Conservation (phyloP, 2,329 filamentous ascomycete genomes). For the Diaporthe velutina region DNA sequence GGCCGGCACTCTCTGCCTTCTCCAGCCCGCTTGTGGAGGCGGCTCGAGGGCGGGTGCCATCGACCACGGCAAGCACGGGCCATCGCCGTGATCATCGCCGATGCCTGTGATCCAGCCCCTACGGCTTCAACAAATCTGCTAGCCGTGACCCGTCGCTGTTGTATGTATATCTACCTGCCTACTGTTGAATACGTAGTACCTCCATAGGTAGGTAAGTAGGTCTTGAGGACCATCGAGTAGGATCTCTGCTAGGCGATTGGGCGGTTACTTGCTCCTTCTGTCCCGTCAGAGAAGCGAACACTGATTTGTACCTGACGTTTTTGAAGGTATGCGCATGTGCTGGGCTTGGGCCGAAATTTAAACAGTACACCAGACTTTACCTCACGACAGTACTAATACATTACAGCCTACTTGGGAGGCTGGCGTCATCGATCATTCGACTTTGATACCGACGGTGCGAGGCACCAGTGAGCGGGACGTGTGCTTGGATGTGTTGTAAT, state of each 20-base stretch:
- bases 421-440: background rate
- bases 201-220: too few relatives aligned
- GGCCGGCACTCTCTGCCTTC: background rate
- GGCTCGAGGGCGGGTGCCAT: too few relatives aligned
- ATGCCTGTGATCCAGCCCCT: background rate
- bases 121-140: background rate
- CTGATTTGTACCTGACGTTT: too few relatives aligned
- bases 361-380: too few relatives aligned
- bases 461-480: background rate
- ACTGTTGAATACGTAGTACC: background rate
- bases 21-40: background rate
- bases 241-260: too few relatives aligned
- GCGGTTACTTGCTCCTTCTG: too few relatives aligned
- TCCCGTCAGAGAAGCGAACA: too few relatives aligned
- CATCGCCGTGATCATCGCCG: background rate
- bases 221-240: too few relatives aligned
- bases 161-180: background rate
- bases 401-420: background rate
- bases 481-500: background rate
- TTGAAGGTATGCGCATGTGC: too few relatives aligned
- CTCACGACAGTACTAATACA: background rate
- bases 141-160: background rate
- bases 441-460: background rate
- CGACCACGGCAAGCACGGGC: conserved; percentile 1
- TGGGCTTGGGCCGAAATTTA: too few relatives aligned